Percentiles rank a stretch among this genome's conserved stretches.
These are phyloP conservation scores for Mercurialis annua DNA, from an alignment of 345 rosid species.

Conservation along the genomic window DNA sequence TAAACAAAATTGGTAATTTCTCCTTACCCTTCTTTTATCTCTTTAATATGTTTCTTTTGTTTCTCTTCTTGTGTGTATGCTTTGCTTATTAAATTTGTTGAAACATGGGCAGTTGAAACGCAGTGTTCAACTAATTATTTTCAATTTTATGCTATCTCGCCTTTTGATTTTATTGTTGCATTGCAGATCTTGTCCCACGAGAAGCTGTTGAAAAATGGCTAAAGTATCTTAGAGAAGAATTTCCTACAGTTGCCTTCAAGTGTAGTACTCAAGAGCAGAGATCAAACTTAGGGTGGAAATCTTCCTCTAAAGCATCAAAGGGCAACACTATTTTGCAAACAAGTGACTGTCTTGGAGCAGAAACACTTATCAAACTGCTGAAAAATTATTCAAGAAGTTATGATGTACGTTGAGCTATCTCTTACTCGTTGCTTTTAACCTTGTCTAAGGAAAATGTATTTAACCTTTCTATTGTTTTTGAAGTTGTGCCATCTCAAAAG, in stretches of 20 bases:
- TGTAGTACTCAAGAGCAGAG: slow-evolving; percentile 94
- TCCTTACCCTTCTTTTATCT: neutral
- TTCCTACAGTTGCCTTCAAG: slow-evolving; percentile 96
- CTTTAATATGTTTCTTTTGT: neutral
- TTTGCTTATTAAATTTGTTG: neutral
- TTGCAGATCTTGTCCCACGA: slow-evolving; percentile 91
- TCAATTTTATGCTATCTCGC: neutral
- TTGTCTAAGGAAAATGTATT: neutral
- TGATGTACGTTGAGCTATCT: slow-evolving; percentile 42
- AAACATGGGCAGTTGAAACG: neutral
- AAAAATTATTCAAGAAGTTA: slow-evolving; percentile 96
- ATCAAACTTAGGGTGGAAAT: slow-evolving; percentile 91
- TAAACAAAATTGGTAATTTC: slow-evolving; percentile 80
- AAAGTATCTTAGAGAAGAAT: slow-evolving; percentile 84
- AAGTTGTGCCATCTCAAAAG: neutral
- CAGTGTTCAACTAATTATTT: neutral
- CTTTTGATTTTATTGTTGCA: neutral
- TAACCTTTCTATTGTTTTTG: neutral
- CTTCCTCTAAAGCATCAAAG: slow-evolving; percentile 58
- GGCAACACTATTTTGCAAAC: slow-evolving; percentile 72
- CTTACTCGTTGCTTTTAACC: neutral
- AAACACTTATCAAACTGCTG: slow-evolving; percentile 79
- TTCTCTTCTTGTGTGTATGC: neutral
- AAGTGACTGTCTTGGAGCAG: slow-evolving; percentile 98
- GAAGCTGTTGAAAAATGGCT: slow-evolving; percentile 98